Percentiles rank a stretch among this genome's conserved stretches.
Conservation (phyloP, 2,329 filamentous ascomycete species). For the Pyrenophora teres region DNA sequence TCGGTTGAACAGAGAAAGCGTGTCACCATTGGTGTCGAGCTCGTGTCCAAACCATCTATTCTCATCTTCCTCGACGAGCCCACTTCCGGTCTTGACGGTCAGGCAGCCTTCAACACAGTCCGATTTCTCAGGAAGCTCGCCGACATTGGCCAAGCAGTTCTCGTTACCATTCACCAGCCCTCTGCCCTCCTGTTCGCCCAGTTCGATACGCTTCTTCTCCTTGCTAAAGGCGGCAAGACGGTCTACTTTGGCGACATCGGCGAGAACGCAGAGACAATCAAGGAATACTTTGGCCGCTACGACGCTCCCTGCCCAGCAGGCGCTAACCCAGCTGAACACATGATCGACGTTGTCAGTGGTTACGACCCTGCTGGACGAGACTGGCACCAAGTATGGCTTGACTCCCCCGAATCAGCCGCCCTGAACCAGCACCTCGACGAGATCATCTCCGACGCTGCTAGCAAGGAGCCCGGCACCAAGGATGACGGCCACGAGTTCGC, state of each 20-base stretch:
- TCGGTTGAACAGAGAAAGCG: conserved; percentile 64
- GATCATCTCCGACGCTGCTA: conserved; percentile 46
- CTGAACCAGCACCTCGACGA: conserved; percentile 45
- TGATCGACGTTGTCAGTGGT: conserved; percentile 71
- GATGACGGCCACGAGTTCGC: conserved; percentile 49
- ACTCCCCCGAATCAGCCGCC: conserved; percentile 39
- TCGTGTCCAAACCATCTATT: conserved; percentile 64
- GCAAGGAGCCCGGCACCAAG: conserved; percentile 42
- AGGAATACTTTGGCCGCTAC: conserved; percentile 54
- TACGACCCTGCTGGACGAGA: conserved; percentile 42
- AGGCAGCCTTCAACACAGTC: conserved; percentile 72
- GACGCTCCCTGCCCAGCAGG: conserved; percentile 61
- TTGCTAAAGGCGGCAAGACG: conserved; percentile 75
- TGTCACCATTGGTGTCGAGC: conserved; percentile 62
- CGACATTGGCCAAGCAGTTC: conserved; percentile 77
- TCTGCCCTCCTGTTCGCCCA: conserved; percentile 80
- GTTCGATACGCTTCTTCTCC: conserved; percentile 77
- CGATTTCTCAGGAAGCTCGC: conserved; percentile 74
- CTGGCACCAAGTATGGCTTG: conserved; percentile 49
- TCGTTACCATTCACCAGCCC: conserved; percentile 87
- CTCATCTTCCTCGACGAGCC: conserved; percentile 77
- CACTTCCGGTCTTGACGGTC: conserved; percentile 72
- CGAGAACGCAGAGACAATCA: conserved; percentile 67
- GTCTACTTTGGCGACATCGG: conserved; percentile 85
- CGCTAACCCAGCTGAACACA: conserved; percentile 68